A percentile compares a stretch with the other conserved stretches of the same genome.
Conservation (phyloP, 768 basidiomycete species). For the Lactarius akahatsu region DNA sequence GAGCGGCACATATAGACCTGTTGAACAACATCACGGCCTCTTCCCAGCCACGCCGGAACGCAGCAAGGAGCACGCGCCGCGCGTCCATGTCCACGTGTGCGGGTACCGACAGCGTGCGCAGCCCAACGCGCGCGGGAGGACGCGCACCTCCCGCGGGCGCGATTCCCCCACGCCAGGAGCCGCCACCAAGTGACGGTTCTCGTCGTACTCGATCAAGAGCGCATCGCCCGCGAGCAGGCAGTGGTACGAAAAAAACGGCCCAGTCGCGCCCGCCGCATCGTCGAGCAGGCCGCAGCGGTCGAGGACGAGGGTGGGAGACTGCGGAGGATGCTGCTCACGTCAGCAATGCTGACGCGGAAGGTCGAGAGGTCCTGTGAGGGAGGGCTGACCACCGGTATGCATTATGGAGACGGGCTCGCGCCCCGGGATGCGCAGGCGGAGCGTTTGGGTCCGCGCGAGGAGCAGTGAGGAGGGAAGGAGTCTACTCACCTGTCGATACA, state of each 20-base stretch:
- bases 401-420: conserved; percentile 45
- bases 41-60: conserved; percentile 63
- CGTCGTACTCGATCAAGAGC: background rate
- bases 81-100: conserved; percentile 35
- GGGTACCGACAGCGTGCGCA: conserved; percentile 47
- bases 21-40: conserved; percentile 57
- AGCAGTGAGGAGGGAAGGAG: conserved; percentile 46
- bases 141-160: conserved; percentile 34
- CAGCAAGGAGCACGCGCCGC: conserved; percentile 43
- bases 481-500: no score
- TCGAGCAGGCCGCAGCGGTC: conserved; percentile 62
- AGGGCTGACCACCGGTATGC: conserved; percentile 33
- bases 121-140: conserved; percentile 55
- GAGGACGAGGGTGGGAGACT: conserved; percentile 58
- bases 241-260: conserved; percentile 55
- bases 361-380: conserved; percentile 68
- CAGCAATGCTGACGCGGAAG: conserved; percentile 51
- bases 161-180: background rate
- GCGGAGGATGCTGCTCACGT: conserved; percentile 54
- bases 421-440: conserved; percentile 72
- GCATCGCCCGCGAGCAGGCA: conserved; percentile 57
- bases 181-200: background rate
- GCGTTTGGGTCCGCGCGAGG: conserved; percentile 45
- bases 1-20: conserved; percentile 39
- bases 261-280: no score